Percentiles rank a stretch among this genome's conserved stretches.
Evolutionary conservation across 805 yeast species (phyloP).

Genomic region (Candida piceae): DNA sequence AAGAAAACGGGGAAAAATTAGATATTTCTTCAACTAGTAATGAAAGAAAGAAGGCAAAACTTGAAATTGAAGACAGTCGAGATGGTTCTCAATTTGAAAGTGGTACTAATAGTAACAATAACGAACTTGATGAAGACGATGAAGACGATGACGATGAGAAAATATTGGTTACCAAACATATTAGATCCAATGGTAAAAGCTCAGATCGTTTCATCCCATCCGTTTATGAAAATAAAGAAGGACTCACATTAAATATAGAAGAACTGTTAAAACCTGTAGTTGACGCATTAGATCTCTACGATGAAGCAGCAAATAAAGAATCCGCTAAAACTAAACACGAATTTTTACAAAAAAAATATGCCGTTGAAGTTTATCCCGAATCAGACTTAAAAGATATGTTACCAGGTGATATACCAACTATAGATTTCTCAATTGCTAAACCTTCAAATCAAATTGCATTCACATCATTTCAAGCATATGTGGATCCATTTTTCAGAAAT

Average conservation of each 20-base stretch:
- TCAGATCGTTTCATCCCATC: constrained; percentile 39
- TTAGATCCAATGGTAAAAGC: constrained; percentile 14
- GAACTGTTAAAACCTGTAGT: constrained; percentile 17
- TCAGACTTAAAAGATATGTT: constrained; percentile 66
- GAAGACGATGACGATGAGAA: constrained; percentile 8
- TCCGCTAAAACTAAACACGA: constrained; percentile 54
- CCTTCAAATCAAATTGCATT: constrained; percentile 90
- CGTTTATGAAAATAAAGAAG: constrained; percentile 26
- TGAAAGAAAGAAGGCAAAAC: constrained; percentile 1
- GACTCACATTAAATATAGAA: constrained; percentile 16
- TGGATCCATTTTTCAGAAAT: constrained; percentile 79
- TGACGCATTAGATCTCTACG: constrained; percentile 19
- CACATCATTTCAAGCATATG: constrained; percentile 75
- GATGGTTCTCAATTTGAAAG: background rate
- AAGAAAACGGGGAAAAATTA: no score
- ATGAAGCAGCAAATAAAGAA: constrained; percentile 52
- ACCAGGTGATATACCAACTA: constrained; percentile 86
- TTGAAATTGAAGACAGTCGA: background rate
- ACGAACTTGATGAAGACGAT: constrained; percentile 8
- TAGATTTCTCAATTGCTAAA: constrained; percentile 78
- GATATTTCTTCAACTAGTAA: no score
- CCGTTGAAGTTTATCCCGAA: constrained; percentile 87
- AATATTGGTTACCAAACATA: background rate
- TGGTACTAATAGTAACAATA: constrained; percentile 1
- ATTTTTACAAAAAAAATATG: constrained; percentile 68